Conservation (phyloP, 164 flowering plant genomes). For the Protea cynaroides region DNA sequence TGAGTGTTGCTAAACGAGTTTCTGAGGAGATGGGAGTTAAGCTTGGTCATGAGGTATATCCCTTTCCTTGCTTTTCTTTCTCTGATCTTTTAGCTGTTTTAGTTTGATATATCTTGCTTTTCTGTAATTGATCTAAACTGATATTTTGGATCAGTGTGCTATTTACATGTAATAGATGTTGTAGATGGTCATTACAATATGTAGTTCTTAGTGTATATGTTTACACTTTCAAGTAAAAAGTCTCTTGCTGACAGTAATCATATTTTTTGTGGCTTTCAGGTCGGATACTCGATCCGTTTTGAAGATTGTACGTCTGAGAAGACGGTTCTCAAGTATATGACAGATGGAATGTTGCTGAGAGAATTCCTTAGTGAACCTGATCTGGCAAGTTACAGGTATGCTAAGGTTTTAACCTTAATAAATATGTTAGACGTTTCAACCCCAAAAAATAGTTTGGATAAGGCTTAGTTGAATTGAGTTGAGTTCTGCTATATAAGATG, state of each 20-base stretch:
- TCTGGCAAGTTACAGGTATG: slow-evolving; percentile 80
- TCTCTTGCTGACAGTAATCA: neutral
- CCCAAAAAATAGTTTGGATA: neutral
- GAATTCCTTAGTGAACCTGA: slow-evolving; percentile 98
- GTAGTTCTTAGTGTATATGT: neutral
- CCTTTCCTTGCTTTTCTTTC: neutral
- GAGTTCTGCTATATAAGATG: neutral
- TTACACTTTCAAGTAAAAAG: neutral
- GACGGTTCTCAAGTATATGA: slow-evolving; percentile 91
- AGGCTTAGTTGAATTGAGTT: neutral
- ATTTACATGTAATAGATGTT: neutral
- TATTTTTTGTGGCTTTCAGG: slow-evolving; percentile 35
- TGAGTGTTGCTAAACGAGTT: slow-evolving; percentile 99
- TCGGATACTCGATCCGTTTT: slow-evolving; percentile 96
- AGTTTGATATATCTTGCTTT: no score
- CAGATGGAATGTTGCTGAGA: slow-evolving; percentile 94
- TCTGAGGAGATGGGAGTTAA: slow-evolving; percentile 98
- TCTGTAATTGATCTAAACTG: neutral
- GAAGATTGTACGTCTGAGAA: slow-evolving; percentile 98
- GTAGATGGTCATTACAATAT: neutral
- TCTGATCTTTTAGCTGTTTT: no score
- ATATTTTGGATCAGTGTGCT: neutral
- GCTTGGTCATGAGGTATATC: slow-evolving; percentile 92
- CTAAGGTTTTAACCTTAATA: neutral
- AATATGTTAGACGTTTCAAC: neutral